A percentile compares a stretch with the other conserved stretches of the same genome.
phyloP scores from a whole-genome alignment of 208 protist genomes.

The Leishmania tropica region DNA sequence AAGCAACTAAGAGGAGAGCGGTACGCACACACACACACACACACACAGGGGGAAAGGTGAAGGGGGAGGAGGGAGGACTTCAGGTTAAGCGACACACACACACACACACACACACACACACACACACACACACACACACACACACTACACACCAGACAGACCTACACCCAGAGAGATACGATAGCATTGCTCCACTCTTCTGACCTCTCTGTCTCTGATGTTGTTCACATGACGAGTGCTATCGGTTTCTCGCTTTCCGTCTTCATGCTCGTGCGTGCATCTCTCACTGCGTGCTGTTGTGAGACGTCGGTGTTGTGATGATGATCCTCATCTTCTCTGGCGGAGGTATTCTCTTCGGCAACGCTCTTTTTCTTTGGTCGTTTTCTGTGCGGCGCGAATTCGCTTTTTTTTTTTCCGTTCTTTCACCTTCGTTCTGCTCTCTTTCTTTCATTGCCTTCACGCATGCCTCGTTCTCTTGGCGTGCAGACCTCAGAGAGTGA shows the following conservation, averaged over 20 bases:
- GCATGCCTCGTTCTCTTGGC: background rate
- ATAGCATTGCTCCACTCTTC: background rate
- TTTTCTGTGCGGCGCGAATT: background rate
- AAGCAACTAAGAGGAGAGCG: background rate
- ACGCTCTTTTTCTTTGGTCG: background rate
- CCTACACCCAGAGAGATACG: background rate
- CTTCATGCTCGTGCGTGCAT: background rate
- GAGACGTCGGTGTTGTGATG: background rate
- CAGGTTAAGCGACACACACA: no score
- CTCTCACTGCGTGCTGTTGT: background rate
- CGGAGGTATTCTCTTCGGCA: background rate
- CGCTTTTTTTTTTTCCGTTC: background rate
- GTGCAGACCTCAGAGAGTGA: background rate
- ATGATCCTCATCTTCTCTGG: background rate
- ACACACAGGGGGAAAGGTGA: no score
- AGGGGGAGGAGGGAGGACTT: no score
- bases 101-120: background rate
- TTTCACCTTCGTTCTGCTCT: background rate
- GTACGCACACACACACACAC: background rate
- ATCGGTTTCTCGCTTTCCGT: no score
- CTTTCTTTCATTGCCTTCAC: background rate
- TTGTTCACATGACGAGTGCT: background rate
- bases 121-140: background rate
- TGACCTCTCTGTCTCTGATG: background rate
- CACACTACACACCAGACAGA: no score